Percentiles rank a stretch among this genome's conserved stretches.
Conservation (phyloP, 1,284 basidiomycete species). For the Sanghuangporus baumii region DNA sequence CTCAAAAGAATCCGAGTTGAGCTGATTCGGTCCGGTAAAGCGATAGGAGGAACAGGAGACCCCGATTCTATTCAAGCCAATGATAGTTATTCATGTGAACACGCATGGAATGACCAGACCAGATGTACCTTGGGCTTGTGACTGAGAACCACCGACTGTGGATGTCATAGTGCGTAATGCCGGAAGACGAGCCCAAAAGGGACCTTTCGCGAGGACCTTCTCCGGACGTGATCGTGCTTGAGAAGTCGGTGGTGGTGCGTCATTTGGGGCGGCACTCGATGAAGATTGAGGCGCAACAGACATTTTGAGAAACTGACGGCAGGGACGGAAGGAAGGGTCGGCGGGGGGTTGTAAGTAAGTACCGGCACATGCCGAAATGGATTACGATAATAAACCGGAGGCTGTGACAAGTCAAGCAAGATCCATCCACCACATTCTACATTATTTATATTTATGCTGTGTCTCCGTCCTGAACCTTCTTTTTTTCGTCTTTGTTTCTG, state of each 20-base stretch:
- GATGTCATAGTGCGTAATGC: constrained; percentile 3
- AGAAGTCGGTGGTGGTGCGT: not conserved
- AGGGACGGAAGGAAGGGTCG: not conserved
- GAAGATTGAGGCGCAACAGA: not conserved
- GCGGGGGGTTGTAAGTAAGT: not conserved
- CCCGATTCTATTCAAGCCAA: not conserved
- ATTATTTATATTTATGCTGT: too few relatives aligned
- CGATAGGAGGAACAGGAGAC: constrained; percentile 1
- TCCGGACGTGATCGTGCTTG: not conserved
- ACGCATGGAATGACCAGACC: not conserved
- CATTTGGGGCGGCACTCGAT: not conserved
- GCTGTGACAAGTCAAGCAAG: not conserved
- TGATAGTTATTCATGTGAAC: not conserved
- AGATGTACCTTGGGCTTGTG: not conserved
- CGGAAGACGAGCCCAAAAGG: constrained; percentile 10
- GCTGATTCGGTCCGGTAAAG: constrained; percentile 12
- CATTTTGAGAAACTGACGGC: not conserved
- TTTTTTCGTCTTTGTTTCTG: not conserved
- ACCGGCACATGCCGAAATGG: not conserved
- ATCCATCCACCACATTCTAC: not conserved
- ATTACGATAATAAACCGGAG: not conserved
- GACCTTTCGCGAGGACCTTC: constrained; percentile 4
- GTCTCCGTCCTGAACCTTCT: not conserved
- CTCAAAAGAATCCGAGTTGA: constrained; percentile 13
- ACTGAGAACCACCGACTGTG: not conserved